These are phyloP conservation scores for Rhodotorula sp. DNA, from an alignment of 1,284 basidiomycete genomes.

Conservation along the genomic window DNA sequence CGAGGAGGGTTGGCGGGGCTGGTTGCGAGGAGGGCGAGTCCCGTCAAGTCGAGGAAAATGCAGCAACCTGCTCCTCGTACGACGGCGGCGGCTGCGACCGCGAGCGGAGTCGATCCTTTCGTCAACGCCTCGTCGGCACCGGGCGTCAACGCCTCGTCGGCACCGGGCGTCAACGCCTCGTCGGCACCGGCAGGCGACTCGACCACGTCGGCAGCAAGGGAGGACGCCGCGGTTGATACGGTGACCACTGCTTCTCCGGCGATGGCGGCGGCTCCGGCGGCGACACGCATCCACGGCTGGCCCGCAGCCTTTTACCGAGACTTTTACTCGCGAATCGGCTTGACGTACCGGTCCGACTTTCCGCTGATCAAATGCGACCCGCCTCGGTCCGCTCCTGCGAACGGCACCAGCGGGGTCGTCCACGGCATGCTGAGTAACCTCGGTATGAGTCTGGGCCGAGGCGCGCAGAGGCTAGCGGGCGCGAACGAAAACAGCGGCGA, in stretches of 20 bases:
- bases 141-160: no score
- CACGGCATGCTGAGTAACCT: conserved; percentile 41
- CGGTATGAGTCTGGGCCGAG: conserved; percentile 51
- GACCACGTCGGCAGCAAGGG: no score
- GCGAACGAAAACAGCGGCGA: conserved; percentile 47
- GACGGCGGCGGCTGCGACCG: neutral
- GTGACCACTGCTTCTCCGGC: neutral
- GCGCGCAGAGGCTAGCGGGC: conserved; percentile 46
- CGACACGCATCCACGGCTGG: conserved; percentile 54
- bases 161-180: no score
- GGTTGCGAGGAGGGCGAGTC: conserved; percentile 12
- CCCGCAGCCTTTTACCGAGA: conserved; percentile 82
- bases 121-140: conserved; percentile 4
- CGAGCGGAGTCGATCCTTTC: conserved; percentile 1
- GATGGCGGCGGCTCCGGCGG: neutral
- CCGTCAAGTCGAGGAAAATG: conserved; percentile 9
- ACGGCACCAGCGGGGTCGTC: conserved; percentile 30
- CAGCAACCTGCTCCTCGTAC: neutral
- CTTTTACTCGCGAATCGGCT: conserved; percentile 81
- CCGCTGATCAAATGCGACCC: conserved; percentile 71
- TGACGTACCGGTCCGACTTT: conserved; percentile 89
- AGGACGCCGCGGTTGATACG: neutral
- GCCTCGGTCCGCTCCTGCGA: conserved; percentile 42
- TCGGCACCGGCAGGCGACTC: no score
- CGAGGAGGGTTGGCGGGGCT: neutral